Conservation (phyloP, 805 yeast genomes). For the Suhomyces tanzawaensis region DNA sequence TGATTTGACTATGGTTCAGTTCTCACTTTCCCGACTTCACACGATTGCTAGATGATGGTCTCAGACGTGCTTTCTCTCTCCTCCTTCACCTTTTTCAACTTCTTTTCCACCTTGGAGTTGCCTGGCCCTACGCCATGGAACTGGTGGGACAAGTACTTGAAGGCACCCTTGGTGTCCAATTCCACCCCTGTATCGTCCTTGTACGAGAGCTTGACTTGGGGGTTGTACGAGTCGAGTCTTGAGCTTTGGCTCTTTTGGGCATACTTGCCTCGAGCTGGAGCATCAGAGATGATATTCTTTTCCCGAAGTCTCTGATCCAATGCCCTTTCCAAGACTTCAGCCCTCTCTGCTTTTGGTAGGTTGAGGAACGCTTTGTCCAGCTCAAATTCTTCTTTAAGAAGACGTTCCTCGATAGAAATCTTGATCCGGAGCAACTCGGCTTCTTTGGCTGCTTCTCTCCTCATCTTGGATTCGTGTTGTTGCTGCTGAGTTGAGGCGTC, state of each 20-base stretch:
- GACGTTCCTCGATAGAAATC: slow-evolving; percentile 33
- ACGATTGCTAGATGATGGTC: not conserved
- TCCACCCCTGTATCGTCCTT: slow-evolving; percentile 62
- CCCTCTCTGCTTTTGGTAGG: slow-evolving; percentile 29
- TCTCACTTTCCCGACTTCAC: not conserved
- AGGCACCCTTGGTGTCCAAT: slow-evolving; percentile 67
- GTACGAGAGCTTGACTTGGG: slow-evolving; percentile 54
- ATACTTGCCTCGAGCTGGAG: not conserved
- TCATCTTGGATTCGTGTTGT: slow-evolving; percentile 8
- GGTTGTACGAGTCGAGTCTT: slow-evolving; percentile 36
- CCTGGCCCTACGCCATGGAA: slow-evolving; percentile 61
- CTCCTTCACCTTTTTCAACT: slow-evolving; percentile 10
- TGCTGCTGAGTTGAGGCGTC: slow-evolving; percentile 11
- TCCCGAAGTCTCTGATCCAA: slow-evolving; percentile 29
- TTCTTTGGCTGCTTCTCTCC: slow-evolving; percentile 23
- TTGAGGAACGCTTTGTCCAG: slow-evolving; percentile 24
- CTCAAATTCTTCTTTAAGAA: slow-evolving; percentile 27
- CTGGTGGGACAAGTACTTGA: slow-evolving; percentile 69
- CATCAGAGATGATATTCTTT: slow-evolving; percentile 21
- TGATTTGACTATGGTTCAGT: no score
- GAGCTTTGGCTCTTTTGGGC: slow-evolving; percentile 9
- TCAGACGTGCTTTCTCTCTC: slow-evolving; percentile 4
- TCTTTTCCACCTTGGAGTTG: slow-evolving; percentile 11
- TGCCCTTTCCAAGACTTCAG: slow-evolving; percentile 20
- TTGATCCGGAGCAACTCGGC: slow-evolving; percentile 30